Base-by-base conservation (phyloP, 2,329 filamentous ascomycete genomes). In the Fusarium sp. region DNA sequence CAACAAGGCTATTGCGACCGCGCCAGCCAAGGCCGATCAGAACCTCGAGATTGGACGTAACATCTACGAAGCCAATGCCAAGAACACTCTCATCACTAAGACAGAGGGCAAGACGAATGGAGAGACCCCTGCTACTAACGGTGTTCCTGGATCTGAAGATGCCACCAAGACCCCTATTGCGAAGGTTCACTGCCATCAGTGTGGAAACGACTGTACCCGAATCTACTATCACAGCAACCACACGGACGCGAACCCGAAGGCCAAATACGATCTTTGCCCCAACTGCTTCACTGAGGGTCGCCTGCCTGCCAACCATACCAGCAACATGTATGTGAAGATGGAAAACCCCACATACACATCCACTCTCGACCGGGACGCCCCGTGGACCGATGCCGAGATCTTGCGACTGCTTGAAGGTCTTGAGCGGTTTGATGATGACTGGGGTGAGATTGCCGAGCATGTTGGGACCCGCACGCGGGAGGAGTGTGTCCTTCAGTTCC, bases 401-500 rank as follows among this genome's bases (percentile, higher is more conserved):
- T 87, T 99, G n/a, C 88, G 95, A 59, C 89, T 99, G 41, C 89
- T 99, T 8, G 97, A 99, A 83, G 97, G 91, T 10, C 87, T 99
- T 58, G 97, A 99, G 84, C 90, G 93, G 77, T 98, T 96, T 78
- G 96, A 98, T 75, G 96, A 98, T 71, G 95, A 98, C 84, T 99
- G 97, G 97, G 93, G 94, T 67, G 91, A 94, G 78, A 95, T 99
- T 75, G 92, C 97, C 2, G 95, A 96, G 73, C 94, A 98, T 80
- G 97, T 99, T 50, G 94, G 94, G 58, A 97, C 95, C 4, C 92
- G 96, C 69, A 98, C 95, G 2, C 90, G 95, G 63, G 97, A 99
- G 83, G 96, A 99, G 85, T 99, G 97, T 82, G 96, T 98, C 18
- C 89, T 98, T 78, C 97, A 98, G 82, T 99, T 99, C 86, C 84